phyloP scores from a whole-genome alignment of 768 basidiomycete species.

The Lentinus brumalis region DNA sequence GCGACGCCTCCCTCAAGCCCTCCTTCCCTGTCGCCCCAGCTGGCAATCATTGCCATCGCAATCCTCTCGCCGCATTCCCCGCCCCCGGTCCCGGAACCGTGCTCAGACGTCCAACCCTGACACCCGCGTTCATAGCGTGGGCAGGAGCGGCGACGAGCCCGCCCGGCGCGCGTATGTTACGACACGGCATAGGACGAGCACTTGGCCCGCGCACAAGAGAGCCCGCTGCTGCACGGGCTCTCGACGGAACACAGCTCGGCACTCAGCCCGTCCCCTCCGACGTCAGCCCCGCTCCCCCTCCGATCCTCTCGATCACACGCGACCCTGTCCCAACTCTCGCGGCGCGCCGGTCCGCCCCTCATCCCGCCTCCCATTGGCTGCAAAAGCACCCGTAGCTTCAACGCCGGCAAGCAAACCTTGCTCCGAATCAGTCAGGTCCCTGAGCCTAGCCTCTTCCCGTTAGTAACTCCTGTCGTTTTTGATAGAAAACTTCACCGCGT shows the following conservation, averaged over 20 bases:
- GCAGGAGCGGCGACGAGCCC: too few species aligned
- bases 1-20: not conserved
- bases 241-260: not conserved
- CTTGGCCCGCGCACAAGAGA: too few species aligned
- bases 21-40: not conserved
- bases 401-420: not conserved
- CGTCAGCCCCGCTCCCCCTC: not conserved
- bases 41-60: not conserved
- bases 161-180: too few species aligned
- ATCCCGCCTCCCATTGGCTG: not conserved
- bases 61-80: not conserved
- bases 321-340: not conserved
- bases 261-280: not conserved
- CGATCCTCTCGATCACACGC: not conserved
- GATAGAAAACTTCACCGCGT: too few species aligned
- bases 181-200: too few species aligned
- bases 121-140: too few species aligned
- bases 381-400: not conserved
- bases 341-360: not conserved
- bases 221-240: too few species aligned
- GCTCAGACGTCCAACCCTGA: not conserved
- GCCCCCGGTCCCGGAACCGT: not conserved
- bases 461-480: too few species aligned
- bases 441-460: too few species aligned
- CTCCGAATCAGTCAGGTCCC: too few species aligned